Evolutionary conservation across 495 filamentous ascomycete species (phyloP), one percentile per base, ranked within the genome.

Genomic region (Penicillium silybi): DNA sequence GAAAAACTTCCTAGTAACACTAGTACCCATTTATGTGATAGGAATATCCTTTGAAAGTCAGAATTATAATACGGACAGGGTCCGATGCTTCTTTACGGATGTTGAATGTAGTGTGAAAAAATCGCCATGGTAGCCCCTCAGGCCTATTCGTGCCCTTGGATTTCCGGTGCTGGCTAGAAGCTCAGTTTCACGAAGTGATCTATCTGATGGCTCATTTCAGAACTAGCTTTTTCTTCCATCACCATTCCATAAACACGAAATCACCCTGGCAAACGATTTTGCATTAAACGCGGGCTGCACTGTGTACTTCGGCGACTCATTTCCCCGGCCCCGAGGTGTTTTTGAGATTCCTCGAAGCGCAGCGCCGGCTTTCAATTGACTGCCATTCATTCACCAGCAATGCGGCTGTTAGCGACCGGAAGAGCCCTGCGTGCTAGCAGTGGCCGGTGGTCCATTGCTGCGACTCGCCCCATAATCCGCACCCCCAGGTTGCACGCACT

Each of bases 331-430:
- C 66, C 66, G 64, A 54, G 38, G 19, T 48, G 57, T 37, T 65
- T 63, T 58, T 47, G 57, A 50, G 46, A 56, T 34, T 50, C 50
- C 43, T 45, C 47, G 23, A 27, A 22, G 8, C 7, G 26, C 17
- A 18, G 13, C 38, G 15, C 2, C 38, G 2, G 13, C 7, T 4
- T 27, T 22, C 47, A 41, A 32, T 41, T 32, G 41, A 44, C 19
- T 25, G 18, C 32, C 15, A 35, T n/a, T 35, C 44, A 48, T 52
- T 6, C 23, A 16, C 34, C 23, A 47, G 54, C 44, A 32, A 80
- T 79, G 76, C 70, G 72, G 18, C 52, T 78, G 26, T 48, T 72
- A 44, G 72, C 74, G 40, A 78, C 74, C 4, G 69, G 74, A 49
- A 64, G 75, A 56, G 75, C 66, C 46, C 65, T 79, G 52, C 67